These are phyloP conservation scores for Didymella segeticola DNA, from an alignment of 2,329 filamentous ascomycete genomes.

Conservation along the genomic window DNA sequence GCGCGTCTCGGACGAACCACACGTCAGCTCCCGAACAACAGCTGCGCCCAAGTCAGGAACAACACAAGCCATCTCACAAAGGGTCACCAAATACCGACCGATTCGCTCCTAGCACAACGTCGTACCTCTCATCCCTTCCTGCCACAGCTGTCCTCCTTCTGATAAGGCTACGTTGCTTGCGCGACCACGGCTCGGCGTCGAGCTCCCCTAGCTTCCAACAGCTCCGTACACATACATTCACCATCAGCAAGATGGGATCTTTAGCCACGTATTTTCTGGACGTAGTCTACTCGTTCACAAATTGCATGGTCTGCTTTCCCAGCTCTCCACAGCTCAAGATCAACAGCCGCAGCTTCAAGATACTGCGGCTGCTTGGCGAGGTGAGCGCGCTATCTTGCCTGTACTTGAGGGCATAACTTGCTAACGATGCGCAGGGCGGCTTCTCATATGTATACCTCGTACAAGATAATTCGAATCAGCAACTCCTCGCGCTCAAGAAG, in stretches of 20 bases:
- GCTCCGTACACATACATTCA: slow-evolving; percentile 22
- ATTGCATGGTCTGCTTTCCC: slow-evolving; percentile 96
- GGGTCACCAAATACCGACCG: not conserved
- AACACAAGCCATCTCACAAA: slow-evolving; percentile 10
- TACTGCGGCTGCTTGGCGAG: slow-evolving; percentile 90
- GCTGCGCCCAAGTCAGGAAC: slow-evolving; percentile 13
- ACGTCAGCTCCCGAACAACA: slow-evolving; percentile 20
- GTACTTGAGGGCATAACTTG: not conserved
- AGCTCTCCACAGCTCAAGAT: slow-evolving; percentile 93
- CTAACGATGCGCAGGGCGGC: slow-evolving; percentile 68
- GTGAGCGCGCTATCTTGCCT: slow-evolving; percentile 56
- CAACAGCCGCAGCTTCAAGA: slow-evolving; percentile 94
- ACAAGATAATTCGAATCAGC: slow-evolving; percentile 82
- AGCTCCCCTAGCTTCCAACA: slow-evolving; percentile 27
- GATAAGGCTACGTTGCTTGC: slow-evolving; percentile 7
- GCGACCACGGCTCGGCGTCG: slow-evolving; percentile 18
- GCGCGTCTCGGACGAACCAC: slow-evolving; percentile 15
- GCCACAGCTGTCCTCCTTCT: not conserved
- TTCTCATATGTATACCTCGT: slow-evolving; percentile 99
- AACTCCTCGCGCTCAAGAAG: slow-evolving; percentile 95
- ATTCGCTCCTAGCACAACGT: slow-evolving; percentile 1
- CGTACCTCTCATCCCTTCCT: not conserved
- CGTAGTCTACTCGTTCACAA: slow-evolving; percentile 87
- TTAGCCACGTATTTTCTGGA: slow-evolving; percentile 74
- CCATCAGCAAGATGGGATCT: slow-evolving; percentile 38